Evolutionary conservation across 192 early-diverging fungal species (phyloP).

Genomic region (Jimgerdemannia lactiflua): DNA sequence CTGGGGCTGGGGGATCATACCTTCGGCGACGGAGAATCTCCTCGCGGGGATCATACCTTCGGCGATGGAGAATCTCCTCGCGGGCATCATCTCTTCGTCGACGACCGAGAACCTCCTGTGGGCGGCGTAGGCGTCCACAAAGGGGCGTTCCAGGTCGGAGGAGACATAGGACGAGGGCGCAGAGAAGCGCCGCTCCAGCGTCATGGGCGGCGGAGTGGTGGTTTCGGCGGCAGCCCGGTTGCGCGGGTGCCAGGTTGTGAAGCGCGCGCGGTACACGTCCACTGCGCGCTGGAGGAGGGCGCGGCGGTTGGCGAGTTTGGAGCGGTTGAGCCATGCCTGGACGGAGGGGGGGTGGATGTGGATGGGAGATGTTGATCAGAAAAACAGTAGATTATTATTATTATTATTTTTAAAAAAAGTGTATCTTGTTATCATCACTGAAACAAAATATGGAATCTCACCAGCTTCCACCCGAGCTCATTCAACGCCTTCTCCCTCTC

Average conservation of each 20-base stretch:
- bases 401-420: not conserved
- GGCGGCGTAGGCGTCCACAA: not conserved
- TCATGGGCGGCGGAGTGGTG: not conserved
- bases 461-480: not conserved
- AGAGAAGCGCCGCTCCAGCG: not conserved
- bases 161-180: not conserved
- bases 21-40: not conserved
- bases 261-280: constrained; percentile 30
- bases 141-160: not conserved
- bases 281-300: constrained; percentile 15
- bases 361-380: too few species aligned
- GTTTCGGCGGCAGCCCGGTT: not conserved
- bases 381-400: too few species aligned
- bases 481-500: not conserved
- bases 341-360: too few species aligned
- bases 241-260: constrained; percentile 3
- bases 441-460: not conserved
- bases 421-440: not conserved
- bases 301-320: constrained; percentile 8
- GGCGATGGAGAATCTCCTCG: not conserved
- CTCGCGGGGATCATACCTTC: not conserved
- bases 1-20: not conserved
- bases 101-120: not conserved
- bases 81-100: not conserved
- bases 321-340: constrained; percentile 16